Evolutionary conservation across 768 basidiomycete species (phyloP), one percentile per base, ranked within the genome.

Genomic region (Sporobolomyces roseus): DNA sequence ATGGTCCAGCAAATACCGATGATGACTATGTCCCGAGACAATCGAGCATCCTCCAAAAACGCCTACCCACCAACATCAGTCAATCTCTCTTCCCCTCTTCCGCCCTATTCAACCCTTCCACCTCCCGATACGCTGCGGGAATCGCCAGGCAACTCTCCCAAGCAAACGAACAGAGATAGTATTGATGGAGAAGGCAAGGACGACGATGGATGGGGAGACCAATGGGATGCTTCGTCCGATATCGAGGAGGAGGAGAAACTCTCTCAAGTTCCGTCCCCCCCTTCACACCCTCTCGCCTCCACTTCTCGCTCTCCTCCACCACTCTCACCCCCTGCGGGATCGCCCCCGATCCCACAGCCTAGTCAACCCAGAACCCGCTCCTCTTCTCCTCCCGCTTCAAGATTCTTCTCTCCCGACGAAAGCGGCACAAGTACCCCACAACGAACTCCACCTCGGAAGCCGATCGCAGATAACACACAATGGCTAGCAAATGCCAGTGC

Each of bases 181-280:
- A 16, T 10, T 5, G 51, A 43, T n/a, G 21, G 29, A 51, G n/a
- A 49, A 41, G 10, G 17, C 13, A 55, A 59, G 16, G 71, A 74
- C 13, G 73, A 72, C 27, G 70, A 70, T 14, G 54, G 54, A 25
- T 36, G 66, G 45, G 33, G 43, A 19, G 65, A 66, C 25, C 43
- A 36, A 59, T 55, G 62, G 49, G 23, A 29, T 33, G 36, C 46
- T 29, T 63, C 70, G 10, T 62, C 61, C 9, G 41, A 62, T 29
- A 41, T 49, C 48, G 67, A 33, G 17, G 62, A 63, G 14, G 68
- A 53, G 3, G n/a, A n/a, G n/a, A n/a, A n/a, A n/a, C n/a, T n/a
- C n/a, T n/a, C n/a, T n/a, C n/a, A n/a, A n/a, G n/a, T n/a, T n/a
- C n/a, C n/a, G n/a, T 46, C 27, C 36, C 3, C 19, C 56, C 9